Evolutionary conservation across 768 basidiomycete species (phyloP).

Genomic region (Amanita rubescens): DNA sequence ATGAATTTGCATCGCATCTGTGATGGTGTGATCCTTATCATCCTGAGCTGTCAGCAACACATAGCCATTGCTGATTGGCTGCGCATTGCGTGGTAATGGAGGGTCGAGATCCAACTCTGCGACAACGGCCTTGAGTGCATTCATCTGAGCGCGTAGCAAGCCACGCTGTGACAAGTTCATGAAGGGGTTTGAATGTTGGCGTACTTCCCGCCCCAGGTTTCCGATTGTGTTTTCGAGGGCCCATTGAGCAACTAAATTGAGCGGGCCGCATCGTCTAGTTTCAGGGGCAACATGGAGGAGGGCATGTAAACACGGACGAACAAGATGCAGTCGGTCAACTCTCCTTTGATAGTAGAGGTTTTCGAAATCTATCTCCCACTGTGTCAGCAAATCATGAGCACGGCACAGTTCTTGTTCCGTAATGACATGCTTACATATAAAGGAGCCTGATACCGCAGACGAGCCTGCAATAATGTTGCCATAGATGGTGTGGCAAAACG

Average conservation of each 20-base stretch:
- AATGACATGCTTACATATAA: constrained; percentile 11
- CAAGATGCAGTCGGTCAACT: constrained; percentile 23
- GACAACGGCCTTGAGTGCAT: constrained; percentile 11
- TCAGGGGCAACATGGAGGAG: constrained; percentile 19
- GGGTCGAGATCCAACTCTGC: constrained; percentile 7
- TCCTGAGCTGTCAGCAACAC: neutral
- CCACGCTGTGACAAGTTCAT: constrained; percentile 20
- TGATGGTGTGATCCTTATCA: neutral
- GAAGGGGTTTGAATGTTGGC: constrained; percentile 16
- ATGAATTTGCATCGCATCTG: neutral
- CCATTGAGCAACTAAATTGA: constrained; percentile 21
- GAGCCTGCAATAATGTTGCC: constrained; percentile 18
- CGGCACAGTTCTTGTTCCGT: constrained; percentile 8
- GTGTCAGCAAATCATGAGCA: constrained; percentile 11
- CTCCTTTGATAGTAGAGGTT: constrained; percentile 19
- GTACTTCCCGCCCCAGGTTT: constrained; percentile 2
- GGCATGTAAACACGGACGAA: constrained; percentile 21
- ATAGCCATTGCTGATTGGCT: neutral
- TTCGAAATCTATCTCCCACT: constrained; percentile 24
- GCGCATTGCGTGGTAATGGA: constrained; percentile 1
- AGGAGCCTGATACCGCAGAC: constrained; percentile 16
- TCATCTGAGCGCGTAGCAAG: constrained; percentile 11
- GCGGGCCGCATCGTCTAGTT: constrained; percentile 14
- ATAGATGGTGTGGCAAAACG: constrained; percentile 15
- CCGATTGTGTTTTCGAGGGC: constrained; percentile 21